Evolutionary conservation across 2,329 filamentous ascomycete genomes (phyloP).

Genomic region (Didymella exigua): DNA sequence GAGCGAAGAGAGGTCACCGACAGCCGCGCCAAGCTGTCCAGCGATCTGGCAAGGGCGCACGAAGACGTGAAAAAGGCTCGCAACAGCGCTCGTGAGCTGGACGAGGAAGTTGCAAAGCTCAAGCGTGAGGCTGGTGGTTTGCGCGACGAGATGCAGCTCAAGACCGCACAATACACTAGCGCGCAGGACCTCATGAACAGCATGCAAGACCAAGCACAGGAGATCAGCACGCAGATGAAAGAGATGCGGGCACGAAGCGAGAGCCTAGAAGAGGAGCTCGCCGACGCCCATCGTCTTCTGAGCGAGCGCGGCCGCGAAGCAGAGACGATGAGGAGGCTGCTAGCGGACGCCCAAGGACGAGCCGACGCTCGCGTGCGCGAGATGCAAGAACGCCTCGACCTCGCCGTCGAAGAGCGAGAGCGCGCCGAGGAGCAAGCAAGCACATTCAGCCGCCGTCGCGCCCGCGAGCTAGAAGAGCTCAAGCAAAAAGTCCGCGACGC

Average conservation of each 20-base stretch:
- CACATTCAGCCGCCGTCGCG: slow-evolving; percentile 73
- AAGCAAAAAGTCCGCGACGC: slow-evolving; percentile 78
- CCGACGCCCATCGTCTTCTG: slow-evolving; percentile 84
- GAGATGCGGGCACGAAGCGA: slow-evolving; percentile 83
- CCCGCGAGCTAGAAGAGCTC: slow-evolving; percentile 85
- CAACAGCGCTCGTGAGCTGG: slow-evolving; percentile 71
- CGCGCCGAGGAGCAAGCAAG: slow-evolving; percentile 89
- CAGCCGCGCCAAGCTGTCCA: slow-evolving; percentile 70
- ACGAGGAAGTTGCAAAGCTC: slow-evolving; percentile 73
- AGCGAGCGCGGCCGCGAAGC: slow-evolving; percentile 87
- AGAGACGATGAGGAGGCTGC: slow-evolving; percentile 89
- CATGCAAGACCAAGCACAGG: slow-evolving; percentile 90
- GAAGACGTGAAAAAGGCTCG: slow-evolving; percentile 67
- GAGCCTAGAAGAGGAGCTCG: slow-evolving; percentile 87
- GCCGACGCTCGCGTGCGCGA: slow-evolving; percentile 83
- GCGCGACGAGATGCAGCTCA: slow-evolving; percentile 81
- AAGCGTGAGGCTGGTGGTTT: slow-evolving; percentile 70
- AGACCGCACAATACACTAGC: slow-evolving; percentile 82
- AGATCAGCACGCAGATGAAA: slow-evolving; percentile 89
- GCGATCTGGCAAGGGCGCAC: slow-evolving; percentile 73
- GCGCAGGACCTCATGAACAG: slow-evolving; percentile 85
- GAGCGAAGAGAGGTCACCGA: slow-evolving; percentile 80
- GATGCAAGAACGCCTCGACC: slow-evolving; percentile 85
- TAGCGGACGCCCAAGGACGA: slow-evolving; percentile 83
- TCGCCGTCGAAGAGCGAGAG: slow-evolving; percentile 91